These are phyloP conservation scores for Exophiala spinifera DNA, from an alignment of 2,329 filamentous ascomycete species.

Conservation along the genomic window DNA sequence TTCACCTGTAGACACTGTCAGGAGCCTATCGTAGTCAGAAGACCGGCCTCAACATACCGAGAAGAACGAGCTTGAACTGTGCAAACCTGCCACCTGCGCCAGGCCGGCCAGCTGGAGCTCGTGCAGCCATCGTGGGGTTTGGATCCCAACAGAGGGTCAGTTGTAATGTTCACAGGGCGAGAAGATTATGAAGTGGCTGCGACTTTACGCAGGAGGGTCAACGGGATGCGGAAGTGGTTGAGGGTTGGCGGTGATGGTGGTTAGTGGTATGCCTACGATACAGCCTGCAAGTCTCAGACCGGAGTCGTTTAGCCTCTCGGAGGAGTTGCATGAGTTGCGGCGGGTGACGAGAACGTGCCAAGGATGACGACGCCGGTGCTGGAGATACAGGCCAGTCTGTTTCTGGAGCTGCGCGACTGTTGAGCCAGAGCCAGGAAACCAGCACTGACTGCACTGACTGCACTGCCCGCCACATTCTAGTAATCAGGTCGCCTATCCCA, in stretches of 20 bases:
- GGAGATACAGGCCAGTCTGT: no score
- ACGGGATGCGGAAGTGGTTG: neutral
- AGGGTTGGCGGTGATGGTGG: neutral
- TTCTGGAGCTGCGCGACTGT: neutral
- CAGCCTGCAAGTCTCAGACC: neutral
- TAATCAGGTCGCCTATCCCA: neutral
- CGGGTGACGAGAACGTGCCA: slow-evolving; percentile 3
- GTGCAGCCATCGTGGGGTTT: slow-evolving; percentile 69
- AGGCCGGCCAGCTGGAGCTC: slow-evolving; percentile 67
- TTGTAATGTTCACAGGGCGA: no score
- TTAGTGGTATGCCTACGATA: neutral
- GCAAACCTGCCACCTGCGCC: slow-evolving; percentile 72
- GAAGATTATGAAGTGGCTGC: no score
- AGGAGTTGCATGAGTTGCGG: neutral
- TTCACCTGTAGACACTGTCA: slow-evolving; percentile 68
- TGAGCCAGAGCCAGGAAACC: neutral
- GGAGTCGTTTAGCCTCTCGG: neutral
- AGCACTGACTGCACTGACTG: neutral
- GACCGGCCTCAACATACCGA: slow-evolving; percentile 62
- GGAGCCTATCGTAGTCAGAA: slow-evolving; percentile 20
- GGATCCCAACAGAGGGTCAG: no score
- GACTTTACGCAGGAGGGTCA: no score
- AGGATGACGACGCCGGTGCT: slow-evolving; percentile 11
- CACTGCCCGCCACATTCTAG: no score
- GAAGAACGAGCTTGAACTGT: slow-evolving; percentile 96